phyloP scores from a whole-genome alignment of 2,329 filamentous ascomycete species.

The Shiraia sp. region DNA sequence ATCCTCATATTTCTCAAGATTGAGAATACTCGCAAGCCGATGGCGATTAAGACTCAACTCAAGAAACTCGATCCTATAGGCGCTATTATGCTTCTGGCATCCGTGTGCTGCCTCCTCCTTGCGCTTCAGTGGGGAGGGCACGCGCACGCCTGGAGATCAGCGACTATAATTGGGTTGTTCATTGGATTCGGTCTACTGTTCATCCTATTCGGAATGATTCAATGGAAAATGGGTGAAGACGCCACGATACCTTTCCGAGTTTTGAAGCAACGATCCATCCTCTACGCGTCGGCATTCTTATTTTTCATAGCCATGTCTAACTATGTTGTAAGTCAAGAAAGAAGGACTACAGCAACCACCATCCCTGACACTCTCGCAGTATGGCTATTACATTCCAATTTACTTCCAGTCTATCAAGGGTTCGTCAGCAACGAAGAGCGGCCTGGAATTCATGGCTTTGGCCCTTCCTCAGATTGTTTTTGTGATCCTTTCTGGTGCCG shows the following conservation, averaged over 20 bases:
- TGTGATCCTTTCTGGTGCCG: background rate
- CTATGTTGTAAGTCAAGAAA: constrained; percentile 22
- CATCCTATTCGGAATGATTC: constrained; percentile 11
- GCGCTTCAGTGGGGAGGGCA: constrained; percentile 52
- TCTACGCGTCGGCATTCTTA: constrained; percentile 25
- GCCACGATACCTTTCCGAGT: constrained; percentile 41
- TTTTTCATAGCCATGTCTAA: constrained; percentile 23
- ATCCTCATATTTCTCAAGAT: background rate
- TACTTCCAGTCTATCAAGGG: constrained; percentile 46
- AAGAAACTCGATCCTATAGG: constrained; percentile 29
- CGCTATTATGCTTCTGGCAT: constrained; percentile 43
- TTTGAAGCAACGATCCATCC: constrained; percentile 37
- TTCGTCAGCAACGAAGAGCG: constrained; percentile 1
- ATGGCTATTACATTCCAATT: constrained; percentile 43
- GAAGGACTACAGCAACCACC: too few species aligned
- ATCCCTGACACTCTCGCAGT: constrained; percentile 14
- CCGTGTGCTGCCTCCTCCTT: constrained; percentile 47
- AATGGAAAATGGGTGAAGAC: constrained; percentile 7
- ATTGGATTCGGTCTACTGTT: constrained; percentile 47
- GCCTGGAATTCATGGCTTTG: constrained; percentile 5
- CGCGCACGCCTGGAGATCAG: constrained; percentile 48
- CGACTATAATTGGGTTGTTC: constrained; percentile 51
- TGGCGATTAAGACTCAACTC: constrained; percentile 1
- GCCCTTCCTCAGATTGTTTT: constrained; percentile 3
- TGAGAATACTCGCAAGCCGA: background rate